These are phyloP conservation scores for Cutaneotrichosporon sp. DNA, from an alignment of 1,284 basidiomycete species.

Conservation along the genomic window DNA sequence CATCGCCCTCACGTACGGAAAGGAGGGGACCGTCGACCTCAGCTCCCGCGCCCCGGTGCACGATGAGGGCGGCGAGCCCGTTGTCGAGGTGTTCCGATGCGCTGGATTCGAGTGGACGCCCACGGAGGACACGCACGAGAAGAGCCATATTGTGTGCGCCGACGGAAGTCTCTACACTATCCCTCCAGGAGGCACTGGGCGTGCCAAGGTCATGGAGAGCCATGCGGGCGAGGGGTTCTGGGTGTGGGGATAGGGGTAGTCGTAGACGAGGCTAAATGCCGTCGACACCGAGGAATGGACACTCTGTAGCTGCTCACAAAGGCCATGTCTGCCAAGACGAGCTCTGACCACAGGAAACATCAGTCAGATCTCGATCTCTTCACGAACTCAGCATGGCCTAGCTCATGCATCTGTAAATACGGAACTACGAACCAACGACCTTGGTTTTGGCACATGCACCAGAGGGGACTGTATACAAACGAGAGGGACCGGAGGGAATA, in stretches of 20 bases:
- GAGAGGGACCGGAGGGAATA: constrained; percentile 6
- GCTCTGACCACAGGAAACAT: not conserved
- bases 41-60: constrained; percentile 55
- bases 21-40: constrained; percentile 14
- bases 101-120: constrained; percentile 83
- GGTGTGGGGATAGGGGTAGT: constrained; percentile 31
- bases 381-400: not conserved
- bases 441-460: constrained; percentile 8
- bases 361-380: not conserved
- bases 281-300: too few relatives aligned
- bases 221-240: constrained; percentile 25
- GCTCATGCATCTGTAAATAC: constrained; percentile 10
- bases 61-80: constrained; percentile 63
- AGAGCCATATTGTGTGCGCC: constrained; percentile 62
- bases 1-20: constrained; percentile 62
- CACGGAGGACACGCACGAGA: constrained; percentile 51
- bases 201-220: constrained; percentile 23
- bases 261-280: too few relatives aligned
- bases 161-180: constrained; percentile 70
- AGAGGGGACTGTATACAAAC: constrained; percentile 9
- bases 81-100: constrained; percentile 81
- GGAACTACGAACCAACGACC: constrained; percentile 5
- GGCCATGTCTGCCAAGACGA: too few relatives aligned
- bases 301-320: too few relatives aligned
- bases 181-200: constrained; percentile 58